Conservation (phyloP, 1,139 yeast genomes). For the Lodderomyces pseudojiufengensis region DNA sequence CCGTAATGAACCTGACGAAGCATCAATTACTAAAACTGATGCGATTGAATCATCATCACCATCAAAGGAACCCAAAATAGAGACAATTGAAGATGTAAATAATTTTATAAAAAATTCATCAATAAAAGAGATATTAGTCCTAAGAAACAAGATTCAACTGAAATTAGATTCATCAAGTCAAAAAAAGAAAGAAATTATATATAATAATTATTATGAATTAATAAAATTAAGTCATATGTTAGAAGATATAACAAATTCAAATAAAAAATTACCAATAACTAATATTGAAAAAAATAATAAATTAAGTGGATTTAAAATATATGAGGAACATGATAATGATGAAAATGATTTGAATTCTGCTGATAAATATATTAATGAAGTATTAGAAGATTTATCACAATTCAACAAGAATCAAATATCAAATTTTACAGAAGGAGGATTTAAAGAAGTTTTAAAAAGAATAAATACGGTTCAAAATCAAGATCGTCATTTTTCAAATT, state of each 20-base stretch:
- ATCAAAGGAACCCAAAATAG: neutral
- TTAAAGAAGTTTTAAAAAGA: constrained; percentile 24
- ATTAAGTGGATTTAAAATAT: constrained; percentile 9
- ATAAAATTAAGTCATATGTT: constrained; percentile 41
- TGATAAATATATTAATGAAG: constrained; percentile 23
- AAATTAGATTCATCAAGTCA: constrained; percentile 38
- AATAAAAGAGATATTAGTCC: constrained; percentile 33
- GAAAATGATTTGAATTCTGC: constrained; percentile 5
- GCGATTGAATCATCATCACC: neutral
- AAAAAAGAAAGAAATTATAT: constrained; percentile 44
- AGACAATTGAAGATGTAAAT: constrained; percentile 19
- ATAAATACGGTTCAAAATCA: constrained; percentile 16
- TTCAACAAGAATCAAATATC: constrained; percentile 25
- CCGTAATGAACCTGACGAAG: no score
- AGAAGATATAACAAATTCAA: constrained; percentile 25
- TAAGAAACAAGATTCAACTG: constrained; percentile 32
- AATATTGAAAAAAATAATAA: neutral
- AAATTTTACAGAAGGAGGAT: constrained; percentile 24
- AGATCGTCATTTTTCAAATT: constrained; percentile 18
- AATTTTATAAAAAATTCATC: constrained; percentile 33
- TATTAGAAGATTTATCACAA: constrained; percentile 24
- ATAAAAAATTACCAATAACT: constrained; percentile 4
- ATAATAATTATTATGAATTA: constrained; percentile 45
- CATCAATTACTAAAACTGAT: no score
- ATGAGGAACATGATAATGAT: constrained; percentile 6